Base-by-base conservation (phyloP, 2,329 filamentous ascomycete species). In the Aspergillus sp. region DNA sequence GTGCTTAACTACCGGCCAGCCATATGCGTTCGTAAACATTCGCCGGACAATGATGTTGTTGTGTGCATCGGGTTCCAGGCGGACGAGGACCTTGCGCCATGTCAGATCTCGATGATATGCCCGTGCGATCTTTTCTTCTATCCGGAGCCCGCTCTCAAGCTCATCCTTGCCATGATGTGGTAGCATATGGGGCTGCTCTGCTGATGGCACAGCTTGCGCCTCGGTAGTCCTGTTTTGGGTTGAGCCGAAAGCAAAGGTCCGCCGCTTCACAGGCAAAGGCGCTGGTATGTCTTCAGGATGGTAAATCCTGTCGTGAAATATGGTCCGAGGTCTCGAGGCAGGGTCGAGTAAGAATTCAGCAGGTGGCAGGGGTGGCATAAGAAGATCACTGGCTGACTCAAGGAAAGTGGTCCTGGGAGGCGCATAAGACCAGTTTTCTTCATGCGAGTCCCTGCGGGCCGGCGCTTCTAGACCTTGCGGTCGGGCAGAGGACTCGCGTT, bases 21-120 rank as follows among this genome's bases (percentile, higher is more conserved):
- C 93, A 58, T 94, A 94, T 0, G 93, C 93, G 61, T 98, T 98
- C 47, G 89, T 85, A 65, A 98, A 98, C 83, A 89, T 94, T 47
- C 93, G 84, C 10, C 93, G 85, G 27, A 98, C 93, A 50, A 97
- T 85, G 55, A 98, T 94, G 66, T 98, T 98, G 69, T 98, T 98
- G 71, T 98, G 93, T 0, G 93, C 93, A 67, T 98, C 93, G 0
- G 93, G 93, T 63, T 98, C 91, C 2, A 98, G 76, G 45, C 93
- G 86, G 9, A 98, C 93, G 3, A 98, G 79, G 1, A 98, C 93
- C 64, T 98, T 98, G 41, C 93, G 86, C 93, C 93, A 98, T 1
- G 88, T 87, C 19, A 98, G 71, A 52, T 88, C 88, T 8, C 83
- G 82, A 65, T 98, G 93, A 69, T 98, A 98, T 9, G 89, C 93